Percentiles rank a stretch among this genome's conserved stretches.
Conservation (phyloP, 139 green algal species). For the Chlorella sp. region DNA sequence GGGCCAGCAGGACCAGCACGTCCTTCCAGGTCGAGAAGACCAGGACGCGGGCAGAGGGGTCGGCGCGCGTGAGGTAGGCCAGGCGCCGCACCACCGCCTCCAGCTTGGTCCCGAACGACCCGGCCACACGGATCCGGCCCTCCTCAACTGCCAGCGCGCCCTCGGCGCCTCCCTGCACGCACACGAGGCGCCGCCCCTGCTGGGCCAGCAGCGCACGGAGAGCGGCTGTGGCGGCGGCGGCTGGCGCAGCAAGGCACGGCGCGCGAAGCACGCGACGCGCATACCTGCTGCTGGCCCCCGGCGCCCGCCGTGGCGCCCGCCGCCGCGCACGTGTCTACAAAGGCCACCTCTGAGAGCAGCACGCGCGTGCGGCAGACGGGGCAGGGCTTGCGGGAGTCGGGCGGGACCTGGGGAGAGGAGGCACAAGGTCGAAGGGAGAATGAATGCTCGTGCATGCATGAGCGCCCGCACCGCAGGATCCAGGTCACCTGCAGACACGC, state of each 20-base stretch:
- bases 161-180: neutral
- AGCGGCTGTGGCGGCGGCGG: no score
- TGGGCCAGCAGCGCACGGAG: neutral
- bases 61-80: conserved; percentile 42
- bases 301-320: no score
- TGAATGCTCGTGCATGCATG: no score
- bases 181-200: neutral
- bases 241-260: no score
- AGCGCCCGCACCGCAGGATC: no score
- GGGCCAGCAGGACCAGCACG: conserved; percentile 76
- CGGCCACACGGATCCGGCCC: conserved; percentile 47
- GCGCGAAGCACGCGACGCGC: no score
- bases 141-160: conserved; percentile 35
- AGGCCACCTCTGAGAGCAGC: conserved; percentile 59
- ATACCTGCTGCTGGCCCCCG: no score
- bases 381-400: no score
- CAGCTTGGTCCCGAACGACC: conserved; percentile 80
- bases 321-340: conserved; percentile 43
- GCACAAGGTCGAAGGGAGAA: no score
- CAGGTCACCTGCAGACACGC: no score
- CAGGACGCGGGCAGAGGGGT: conserved; percentile 51
- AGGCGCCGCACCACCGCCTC: conserved; percentile 80
- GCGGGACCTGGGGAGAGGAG: no score
- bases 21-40: conserved; percentile 85
- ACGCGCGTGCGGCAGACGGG: conserved; percentile 65